These are phyloP conservation scores for Xylaria hypoxylon DNA, from an alignment of 2,329 filamentous ascomycete species.

Conservation along the genomic window DNA sequence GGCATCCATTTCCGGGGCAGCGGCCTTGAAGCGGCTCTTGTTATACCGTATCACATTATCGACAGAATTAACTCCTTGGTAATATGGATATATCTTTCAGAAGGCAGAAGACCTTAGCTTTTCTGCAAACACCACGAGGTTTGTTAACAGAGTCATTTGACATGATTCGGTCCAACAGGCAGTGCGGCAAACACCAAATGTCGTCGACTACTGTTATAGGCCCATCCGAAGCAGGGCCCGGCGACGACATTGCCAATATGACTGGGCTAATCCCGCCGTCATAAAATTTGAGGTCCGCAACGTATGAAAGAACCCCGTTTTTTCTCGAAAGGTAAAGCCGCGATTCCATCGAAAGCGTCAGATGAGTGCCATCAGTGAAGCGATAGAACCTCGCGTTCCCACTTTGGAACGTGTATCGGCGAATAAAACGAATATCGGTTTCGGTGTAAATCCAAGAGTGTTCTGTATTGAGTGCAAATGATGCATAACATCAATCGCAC, in stretches of 20 bases:
- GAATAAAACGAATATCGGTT: background rate
- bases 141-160: background rate
- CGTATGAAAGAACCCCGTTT: background rate
- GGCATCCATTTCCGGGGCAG: background rate
- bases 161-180: background rate
- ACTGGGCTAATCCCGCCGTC: background rate
- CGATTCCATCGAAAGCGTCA: background rate
- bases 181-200: background rate
- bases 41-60: background rate
- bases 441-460: too few species aligned
- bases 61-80: background rate
- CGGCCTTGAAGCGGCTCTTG: conserved; percentile 11
- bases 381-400: background rate
- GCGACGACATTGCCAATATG: background rate
- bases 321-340: background rate
- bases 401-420: background rate
- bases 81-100: background rate
- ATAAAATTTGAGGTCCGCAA: background rate
- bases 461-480: too few species aligned
- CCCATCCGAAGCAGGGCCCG: background rate
- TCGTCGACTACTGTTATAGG: background rate
- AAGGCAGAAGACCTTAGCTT: background rate
- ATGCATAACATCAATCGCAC: too few species aligned
- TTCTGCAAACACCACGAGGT: background rate
- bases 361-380: background rate